Evolutionary conservation across 345 rosid species (phyloP).

Genomic region (Trapa bicornis): DNA sequence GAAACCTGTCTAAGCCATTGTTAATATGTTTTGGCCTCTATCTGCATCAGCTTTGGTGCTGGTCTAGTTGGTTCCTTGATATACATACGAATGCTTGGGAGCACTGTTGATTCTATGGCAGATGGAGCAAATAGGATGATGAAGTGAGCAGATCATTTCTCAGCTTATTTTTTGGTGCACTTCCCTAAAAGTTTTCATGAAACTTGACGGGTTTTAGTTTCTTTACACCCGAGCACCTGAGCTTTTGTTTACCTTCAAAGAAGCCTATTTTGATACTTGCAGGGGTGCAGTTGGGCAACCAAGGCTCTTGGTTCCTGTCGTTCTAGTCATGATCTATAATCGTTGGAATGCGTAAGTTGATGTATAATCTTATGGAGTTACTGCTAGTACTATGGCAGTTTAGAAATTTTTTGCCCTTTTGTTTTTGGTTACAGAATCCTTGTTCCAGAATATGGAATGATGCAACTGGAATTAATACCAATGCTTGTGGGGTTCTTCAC

Average conservation of each 20-base stretch:
- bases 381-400: not conserved
- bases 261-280: slow-evolving; percentile 9
- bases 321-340: slow-evolving; percentile 80
- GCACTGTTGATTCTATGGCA: slow-evolving; percentile 72
- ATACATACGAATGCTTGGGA: slow-evolving; percentile 85
- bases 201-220: not conserved
- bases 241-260: not conserved
- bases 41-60: slow-evolving; percentile 52
- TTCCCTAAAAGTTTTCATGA: not conserved
- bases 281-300: slow-evolving; percentile 88
- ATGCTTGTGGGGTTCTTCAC: slow-evolving; percentile 92
- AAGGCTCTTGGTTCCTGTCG: slow-evolving; percentile 77
- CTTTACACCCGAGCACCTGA: not conserved
- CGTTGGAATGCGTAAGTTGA: slow-evolving; percentile 76
- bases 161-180: not conserved
- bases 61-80: slow-evolving; percentile 69
- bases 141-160: slow-evolving; percentile 35
- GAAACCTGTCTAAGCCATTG: not conserved
- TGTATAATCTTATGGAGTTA: not conserved
- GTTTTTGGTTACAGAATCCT: slow-evolving; percentile 41
- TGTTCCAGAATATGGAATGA: slow-evolving; percentile 67
- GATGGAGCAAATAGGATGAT: slow-evolving; percentile 70
- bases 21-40: not conserved
- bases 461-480: slow-evolving; percentile 77
- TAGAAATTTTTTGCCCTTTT: not conserved